Conservation (phyloP, 2,329 filamentous ascomycete genomes). For the Pseudonectria foliicola region DNA sequence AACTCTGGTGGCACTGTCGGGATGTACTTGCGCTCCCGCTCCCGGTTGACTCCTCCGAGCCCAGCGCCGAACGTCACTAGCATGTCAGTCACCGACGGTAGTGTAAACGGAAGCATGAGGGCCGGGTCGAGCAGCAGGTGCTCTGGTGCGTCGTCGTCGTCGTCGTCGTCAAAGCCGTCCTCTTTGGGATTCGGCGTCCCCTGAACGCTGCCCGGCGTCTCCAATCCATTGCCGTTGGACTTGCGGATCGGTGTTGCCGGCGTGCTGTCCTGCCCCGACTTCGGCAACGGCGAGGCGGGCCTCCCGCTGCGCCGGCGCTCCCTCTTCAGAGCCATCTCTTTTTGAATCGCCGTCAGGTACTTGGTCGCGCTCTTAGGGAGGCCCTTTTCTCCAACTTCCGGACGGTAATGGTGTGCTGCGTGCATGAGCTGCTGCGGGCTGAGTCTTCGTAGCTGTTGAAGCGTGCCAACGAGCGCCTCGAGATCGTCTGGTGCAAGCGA, state of each 20-base stretch:
- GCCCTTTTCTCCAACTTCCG: constrained; percentile 91
- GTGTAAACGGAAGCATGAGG: constrained; percentile 87
- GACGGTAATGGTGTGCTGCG: constrained; percentile 83
- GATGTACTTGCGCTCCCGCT: constrained; percentile 90
- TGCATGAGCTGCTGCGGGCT: constrained; percentile 87
- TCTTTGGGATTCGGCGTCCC: constrained; percentile 31
- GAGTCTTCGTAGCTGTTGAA: constrained; percentile 80
- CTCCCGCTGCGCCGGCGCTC: constrained; percentile 44
- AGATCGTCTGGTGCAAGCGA: constrained; percentile 79
- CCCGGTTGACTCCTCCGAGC: constrained; percentile 85
- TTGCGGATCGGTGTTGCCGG: constrained; percentile 39
- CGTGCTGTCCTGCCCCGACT: constrained; percentile 28
- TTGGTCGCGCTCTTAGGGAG: constrained; percentile 83
- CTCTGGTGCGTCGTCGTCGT: constrained; percentile 64
- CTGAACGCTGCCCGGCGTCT: constrained; percentile 35
- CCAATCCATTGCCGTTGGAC: constrained; percentile 36
- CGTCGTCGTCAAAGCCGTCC: constrained; percentile 41
- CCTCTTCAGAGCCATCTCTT: constrained; percentile 58
- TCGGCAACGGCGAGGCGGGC: constrained; percentile 32
- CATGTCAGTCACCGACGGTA: constrained; percentile 97
- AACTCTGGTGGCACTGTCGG: constrained; percentile 93
- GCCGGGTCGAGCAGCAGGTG: constrained; percentile 80
- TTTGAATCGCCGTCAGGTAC: constrained; percentile 74
- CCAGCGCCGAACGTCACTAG: constrained; percentile 90
- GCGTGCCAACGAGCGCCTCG: constrained; percentile 78